Percentiles rank a stretch among this genome's conserved stretches.
Evolutionary conservation across 495 filamentous ascomycete species (phyloP).

Genomic region (Corynascus novoguineensis): DNA sequence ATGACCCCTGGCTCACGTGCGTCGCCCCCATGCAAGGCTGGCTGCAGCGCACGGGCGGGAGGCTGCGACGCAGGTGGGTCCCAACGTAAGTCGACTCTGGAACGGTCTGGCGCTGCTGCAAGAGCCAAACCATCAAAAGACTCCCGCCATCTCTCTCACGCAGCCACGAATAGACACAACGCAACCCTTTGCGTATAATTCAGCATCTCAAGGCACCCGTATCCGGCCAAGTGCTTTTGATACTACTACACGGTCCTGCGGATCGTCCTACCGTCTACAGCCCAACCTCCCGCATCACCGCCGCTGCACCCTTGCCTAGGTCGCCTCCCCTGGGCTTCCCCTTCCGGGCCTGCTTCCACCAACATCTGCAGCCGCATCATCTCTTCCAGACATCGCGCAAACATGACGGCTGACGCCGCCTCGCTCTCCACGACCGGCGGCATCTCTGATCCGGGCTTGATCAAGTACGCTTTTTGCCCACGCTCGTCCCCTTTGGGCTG

Average conservation of each 20-base stretch:
- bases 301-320: not conserved
- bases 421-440: conserved; percentile 43
- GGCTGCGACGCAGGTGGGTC: conserved; percentile 9
- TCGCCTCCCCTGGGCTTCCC: not conserved
- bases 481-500: not conserved
- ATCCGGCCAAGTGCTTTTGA: not conserved
- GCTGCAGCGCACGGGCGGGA: conserved; percentile 2
- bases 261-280: not conserved
- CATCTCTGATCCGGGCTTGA: conserved; percentile 56
- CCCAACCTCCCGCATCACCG: not conserved
- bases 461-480: conserved; percentile 41
- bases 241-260: not conserved
- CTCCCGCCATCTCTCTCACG: conserved; percentile 7
- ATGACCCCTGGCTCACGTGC: too few relatives aligned
- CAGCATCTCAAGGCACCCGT: not conserved
- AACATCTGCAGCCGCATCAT: conserved; percentile 7
- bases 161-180: not conserved
- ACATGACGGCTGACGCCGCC: conserved; percentile 28
- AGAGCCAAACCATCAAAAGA: conserved; percentile 16
- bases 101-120: conserved; percentile 9
- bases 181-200: not conserved
- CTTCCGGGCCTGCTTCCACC: not conserved
- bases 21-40: not conserved
- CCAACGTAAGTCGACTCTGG: conserved; percentile 11
- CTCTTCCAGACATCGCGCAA: conserved; percentile 12